Percentiles rank a stretch among this genome's conserved stretches.
phyloP scores from a whole-genome alignment of 2,329 filamentous ascomycete genomes.

The Cercospora canescens region DNA sequence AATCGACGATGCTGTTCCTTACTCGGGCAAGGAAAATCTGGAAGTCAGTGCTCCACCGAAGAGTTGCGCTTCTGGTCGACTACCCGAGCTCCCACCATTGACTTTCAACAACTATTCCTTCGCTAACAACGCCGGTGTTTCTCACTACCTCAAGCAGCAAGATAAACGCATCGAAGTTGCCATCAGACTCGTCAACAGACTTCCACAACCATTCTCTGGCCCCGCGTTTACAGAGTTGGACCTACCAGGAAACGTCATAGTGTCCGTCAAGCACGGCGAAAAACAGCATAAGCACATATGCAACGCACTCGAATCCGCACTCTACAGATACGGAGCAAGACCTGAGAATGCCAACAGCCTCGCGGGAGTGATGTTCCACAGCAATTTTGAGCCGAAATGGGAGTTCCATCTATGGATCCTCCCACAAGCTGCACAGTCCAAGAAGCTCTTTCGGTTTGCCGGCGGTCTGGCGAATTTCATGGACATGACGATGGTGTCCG shows the following conservation, averaged over 20 bases:
- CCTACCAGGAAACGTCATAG: background rate
- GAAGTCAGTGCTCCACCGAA: no score
- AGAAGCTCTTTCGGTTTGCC: background rate
- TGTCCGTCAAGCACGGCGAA: background rate
- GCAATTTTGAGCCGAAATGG: background rate
- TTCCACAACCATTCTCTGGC: background rate
- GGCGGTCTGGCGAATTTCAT: background rate
- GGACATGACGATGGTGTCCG: background rate
- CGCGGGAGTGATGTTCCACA: background rate
- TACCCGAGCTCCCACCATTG: slow-evolving; percentile 2
- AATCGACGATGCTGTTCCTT: background rate
- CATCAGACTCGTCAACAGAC: background rate
- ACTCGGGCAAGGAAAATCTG: background rate
- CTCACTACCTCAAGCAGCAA: background rate
- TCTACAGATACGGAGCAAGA: background rate
- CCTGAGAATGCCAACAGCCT: background rate
- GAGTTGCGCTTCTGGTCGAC: no score
- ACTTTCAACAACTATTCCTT: slow-evolving; percentile 2
- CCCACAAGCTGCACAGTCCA: background rate
- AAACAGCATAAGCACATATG: background rate
- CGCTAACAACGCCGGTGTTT: background rate
- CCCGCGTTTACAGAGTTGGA: background rate
- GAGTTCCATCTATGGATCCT: background rate
- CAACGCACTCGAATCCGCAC: background rate
- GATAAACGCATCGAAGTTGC: slow-evolving; percentile 2